Conservation (phyloP, 1,139 yeast species). For the Debaryomyces psychrophilus region DNA sequence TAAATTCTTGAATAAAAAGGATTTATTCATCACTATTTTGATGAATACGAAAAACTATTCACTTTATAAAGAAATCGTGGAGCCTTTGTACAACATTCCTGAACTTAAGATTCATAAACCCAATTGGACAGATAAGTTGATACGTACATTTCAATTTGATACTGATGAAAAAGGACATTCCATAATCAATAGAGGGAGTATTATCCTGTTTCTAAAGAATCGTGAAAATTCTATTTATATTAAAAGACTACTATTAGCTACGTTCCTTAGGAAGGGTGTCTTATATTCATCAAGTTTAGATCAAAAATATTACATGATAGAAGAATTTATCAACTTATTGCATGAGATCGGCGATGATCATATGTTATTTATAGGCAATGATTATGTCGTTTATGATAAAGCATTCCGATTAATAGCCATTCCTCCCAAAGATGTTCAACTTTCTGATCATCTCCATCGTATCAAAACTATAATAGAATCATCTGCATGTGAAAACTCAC, state of each 20-base stretch:
- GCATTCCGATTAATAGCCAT: constrained; percentile 24
- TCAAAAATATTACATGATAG: constrained; percentile 19
- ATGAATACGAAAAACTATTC: constrained; percentile 25
- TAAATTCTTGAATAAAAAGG: constrained; percentile 21
- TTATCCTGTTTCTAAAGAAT: constrained; percentile 20
- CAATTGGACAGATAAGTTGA: constrained; percentile 29
- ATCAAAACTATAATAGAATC: constrained; percentile 8
- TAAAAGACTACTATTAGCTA: constrained; percentile 25
- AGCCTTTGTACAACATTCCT: constrained; percentile 18
- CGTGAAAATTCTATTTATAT: constrained; percentile 12
- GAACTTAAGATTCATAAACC: constrained; percentile 7
- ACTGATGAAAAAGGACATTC: constrained; percentile 14
- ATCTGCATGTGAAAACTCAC: constrained; percentile 3
- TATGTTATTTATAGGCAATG: constrained; percentile 20
- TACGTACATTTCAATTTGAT: constrained; percentile 25
- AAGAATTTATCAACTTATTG: constrained; percentile 23
- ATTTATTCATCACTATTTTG: constrained; percentile 24
- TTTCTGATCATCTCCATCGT: constrained; percentile 15
- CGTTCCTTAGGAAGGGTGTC: constrained; percentile 25
- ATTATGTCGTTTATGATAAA: constrained; percentile 22
- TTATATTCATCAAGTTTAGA: constrained; percentile 15
- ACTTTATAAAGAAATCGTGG: constrained; percentile 22
- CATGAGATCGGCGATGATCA: constrained; percentile 24
- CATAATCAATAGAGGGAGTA: constrained; percentile 17
- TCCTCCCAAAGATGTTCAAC: constrained; percentile 14